A percentile compares a stretch with the other conserved stretches of the same genome.
Evolutionary conservation across 108 stramenopile genomes (phyloP).

Genomic region (Epithemia pelagica): DNA sequence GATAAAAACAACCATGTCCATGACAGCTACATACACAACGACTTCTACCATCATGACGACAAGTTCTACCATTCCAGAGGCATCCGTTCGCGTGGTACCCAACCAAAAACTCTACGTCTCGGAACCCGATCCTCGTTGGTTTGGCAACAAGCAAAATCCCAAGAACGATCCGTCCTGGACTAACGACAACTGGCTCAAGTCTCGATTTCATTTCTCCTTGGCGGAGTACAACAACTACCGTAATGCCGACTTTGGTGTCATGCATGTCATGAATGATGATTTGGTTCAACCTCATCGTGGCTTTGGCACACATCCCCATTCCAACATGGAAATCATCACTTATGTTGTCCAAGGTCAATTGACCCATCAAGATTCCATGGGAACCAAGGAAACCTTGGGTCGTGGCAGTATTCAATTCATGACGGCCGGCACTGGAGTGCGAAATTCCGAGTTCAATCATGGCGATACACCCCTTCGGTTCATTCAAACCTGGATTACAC

Average conservation of each 20-base stretch:
- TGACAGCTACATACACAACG: no score
- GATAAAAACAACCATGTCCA: no score
- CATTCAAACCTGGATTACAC: slow-evolving; percentile 78
- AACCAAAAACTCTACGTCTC: no score
- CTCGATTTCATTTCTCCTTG: slow-evolving; percentile 78
- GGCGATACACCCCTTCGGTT: slow-evolving; percentile 53
- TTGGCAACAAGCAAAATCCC: slow-evolving; percentile 49
- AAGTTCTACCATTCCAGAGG: no score
- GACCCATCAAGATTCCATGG: slow-evolving; percentile 67
- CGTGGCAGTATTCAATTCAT: no score
- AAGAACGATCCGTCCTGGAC: slow-evolving; percentile 39
- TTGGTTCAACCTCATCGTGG: slow-evolving; percentile 77
- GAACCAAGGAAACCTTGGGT: slow-evolving; percentile 54
- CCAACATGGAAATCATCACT: slow-evolving; percentile 74
- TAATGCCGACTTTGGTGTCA: slow-evolving; percentile 56
- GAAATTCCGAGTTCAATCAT: slow-evolving; percentile 61
- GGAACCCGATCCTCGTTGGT: no score
- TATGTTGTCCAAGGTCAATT: slow-evolving; percentile 62
- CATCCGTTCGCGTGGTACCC: no score
- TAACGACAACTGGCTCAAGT: slow-evolving; percentile 72
- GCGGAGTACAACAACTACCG: slow-evolving; percentile 60
- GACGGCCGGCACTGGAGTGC: slow-evolving; percentile 68
- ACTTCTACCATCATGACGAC: no score
- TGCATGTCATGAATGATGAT: no score
- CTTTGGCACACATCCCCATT: slow-evolving; percentile 73